These are phyloP conservation scores for Kappamyces sp. DNA, from an alignment of 192 early-diverging fungal species.

Conservation along the genomic window DNA sequence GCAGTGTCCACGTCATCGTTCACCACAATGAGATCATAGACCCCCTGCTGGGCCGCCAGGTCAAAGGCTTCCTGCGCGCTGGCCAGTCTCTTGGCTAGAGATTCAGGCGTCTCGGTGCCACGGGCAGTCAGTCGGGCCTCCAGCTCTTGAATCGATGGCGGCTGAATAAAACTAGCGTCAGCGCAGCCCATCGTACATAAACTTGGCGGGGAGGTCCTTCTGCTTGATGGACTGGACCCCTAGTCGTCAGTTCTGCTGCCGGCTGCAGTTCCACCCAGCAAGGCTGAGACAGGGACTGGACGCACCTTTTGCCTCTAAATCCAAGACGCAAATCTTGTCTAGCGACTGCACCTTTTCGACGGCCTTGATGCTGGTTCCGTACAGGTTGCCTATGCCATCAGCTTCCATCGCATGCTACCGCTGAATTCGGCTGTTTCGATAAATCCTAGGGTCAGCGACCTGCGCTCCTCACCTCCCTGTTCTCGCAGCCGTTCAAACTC, in stretches of 20 bases:
- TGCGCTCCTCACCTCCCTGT: slow-evolving; percentile 12
- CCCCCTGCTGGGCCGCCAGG: slow-evolving; percentile 12
- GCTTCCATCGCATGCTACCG: not conserved
- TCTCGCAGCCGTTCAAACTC: slow-evolving; percentile 26
- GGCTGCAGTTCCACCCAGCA: no score
- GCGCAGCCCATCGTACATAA: no score
- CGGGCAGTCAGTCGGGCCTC: slow-evolving; percentile 19
- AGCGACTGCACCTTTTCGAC: slow-evolving; percentile 29
- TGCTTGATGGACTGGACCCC: slow-evolving; percentile 25
- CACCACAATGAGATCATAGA: slow-evolving; percentile 23
- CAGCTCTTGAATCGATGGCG: slow-evolving; percentile 31
- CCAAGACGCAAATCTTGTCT: slow-evolving; percentile 42
- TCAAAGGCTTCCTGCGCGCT: slow-evolving; percentile 28
- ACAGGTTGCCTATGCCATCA: slow-evolving; percentile 24
- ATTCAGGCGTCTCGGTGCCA: slow-evolving; percentile 22
- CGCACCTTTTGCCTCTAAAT: slow-evolving; percentile 34
- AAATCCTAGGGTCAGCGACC: slow-evolving; percentile 14
- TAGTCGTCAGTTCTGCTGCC: no score
- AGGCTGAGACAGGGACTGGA: no score
- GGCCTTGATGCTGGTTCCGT: slow-evolving; percentile 37
- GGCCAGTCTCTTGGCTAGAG: slow-evolving; percentile 20
- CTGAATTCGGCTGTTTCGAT: slow-evolving; percentile 38
- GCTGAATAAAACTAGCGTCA: slow-evolving; percentile 23
- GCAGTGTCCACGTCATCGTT: slow-evolving; percentile 29
- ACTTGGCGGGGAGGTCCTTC: slow-evolving; percentile 18